These are phyloP conservation scores for Suhomyces choctaworum DNA, from an alignment of 1,139 yeast genomes.

Conservation along the genomic window DNA sequence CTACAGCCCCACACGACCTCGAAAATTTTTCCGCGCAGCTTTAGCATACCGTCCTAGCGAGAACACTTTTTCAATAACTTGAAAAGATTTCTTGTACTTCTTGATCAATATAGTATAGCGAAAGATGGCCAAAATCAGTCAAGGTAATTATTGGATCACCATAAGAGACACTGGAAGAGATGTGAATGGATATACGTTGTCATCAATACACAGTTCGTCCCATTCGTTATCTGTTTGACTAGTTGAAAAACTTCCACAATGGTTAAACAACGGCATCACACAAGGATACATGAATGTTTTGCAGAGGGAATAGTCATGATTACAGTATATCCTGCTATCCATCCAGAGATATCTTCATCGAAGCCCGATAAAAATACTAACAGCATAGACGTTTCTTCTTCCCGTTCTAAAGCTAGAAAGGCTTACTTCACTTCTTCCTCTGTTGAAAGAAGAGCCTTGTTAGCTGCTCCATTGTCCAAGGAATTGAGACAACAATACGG, in stretches of 20 bases:
- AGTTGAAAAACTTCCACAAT: too few relatives aligned
- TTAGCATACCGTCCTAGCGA: constrained; percentile 11
- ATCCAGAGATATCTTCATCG: too few relatives aligned
- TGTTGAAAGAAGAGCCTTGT: constrained; percentile 88
- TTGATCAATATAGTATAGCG: constrained; percentile 13
- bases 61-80: constrained; percentile 9
- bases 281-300: too few relatives aligned
- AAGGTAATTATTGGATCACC: constrained; percentile 43
- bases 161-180: constrained; percentile 4
- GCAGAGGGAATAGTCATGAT: too few relatives aligned
- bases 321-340: too few relatives aligned
- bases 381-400: constrained; percentile 89
- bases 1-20: constrained; percentile 17
- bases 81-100: constrained; percentile 13
- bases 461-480: constrained; percentile 99
- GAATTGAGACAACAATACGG: constrained; percentile 98
- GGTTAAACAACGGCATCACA: too few relatives aligned
- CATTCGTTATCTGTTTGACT: too few relatives aligned
- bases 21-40: constrained; percentile 15
- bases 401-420: constrained; percentile 99
- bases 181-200: too few relatives aligned
- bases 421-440: constrained; percentile 99
- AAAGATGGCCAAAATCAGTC: constrained; percentile 65
- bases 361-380: constrained; percentile 31
- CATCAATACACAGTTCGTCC: too few relatives aligned